phyloP scores from a whole-genome alignment of 257 asterid genomes.

The Gentiana straminea region DNA sequence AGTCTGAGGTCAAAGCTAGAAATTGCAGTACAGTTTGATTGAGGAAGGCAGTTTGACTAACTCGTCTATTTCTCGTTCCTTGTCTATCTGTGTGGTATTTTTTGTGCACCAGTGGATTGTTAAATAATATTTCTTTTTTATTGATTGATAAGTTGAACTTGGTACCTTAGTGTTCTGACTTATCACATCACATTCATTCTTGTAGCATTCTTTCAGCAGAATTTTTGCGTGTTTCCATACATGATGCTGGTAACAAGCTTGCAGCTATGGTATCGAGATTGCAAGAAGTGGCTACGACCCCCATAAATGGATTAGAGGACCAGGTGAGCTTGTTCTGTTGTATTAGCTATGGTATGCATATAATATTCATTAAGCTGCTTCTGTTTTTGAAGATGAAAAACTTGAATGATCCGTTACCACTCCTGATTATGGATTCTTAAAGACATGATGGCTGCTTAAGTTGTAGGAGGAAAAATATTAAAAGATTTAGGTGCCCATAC shows the following conservation, averaged over 20 bases:
- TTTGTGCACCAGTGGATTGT: neutral
- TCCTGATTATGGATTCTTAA: neutral
- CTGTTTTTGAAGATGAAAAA: neutral
- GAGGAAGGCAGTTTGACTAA: neutral
- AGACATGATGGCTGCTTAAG: neutral
- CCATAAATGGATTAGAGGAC: constrained; percentile 44
- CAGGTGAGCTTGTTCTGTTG: constrained; percentile 38
- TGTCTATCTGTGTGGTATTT: neutral
- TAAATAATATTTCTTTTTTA: neutral
- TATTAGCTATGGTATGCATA: neutral
- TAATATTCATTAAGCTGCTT: too few relatives aligned
- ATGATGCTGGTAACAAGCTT: constrained; percentile 48
- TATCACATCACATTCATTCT: constrained; percentile 47
- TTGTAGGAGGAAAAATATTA: too few relatives aligned
- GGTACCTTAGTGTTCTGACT: constrained; percentile 36
- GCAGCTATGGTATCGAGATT: constrained; percentile 25
- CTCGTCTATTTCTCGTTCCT: neutral
- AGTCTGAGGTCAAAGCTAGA: too few relatives aligned
- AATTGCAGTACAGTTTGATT: too few relatives aligned
- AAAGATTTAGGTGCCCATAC: too few relatives aligned
- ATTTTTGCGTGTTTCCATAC: constrained; percentile 71
- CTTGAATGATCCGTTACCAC: neutral
- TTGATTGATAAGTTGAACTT: constrained; percentile 1
- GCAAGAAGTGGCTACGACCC: constrained; percentile 21
- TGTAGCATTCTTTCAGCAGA: constrained; percentile 99